Evolutionary conservation across 2,329 filamentous ascomycete genomes (phyloP), one percentile per base, ranked within the genome.

Genomic region (Penicillium thymicola): DNA sequence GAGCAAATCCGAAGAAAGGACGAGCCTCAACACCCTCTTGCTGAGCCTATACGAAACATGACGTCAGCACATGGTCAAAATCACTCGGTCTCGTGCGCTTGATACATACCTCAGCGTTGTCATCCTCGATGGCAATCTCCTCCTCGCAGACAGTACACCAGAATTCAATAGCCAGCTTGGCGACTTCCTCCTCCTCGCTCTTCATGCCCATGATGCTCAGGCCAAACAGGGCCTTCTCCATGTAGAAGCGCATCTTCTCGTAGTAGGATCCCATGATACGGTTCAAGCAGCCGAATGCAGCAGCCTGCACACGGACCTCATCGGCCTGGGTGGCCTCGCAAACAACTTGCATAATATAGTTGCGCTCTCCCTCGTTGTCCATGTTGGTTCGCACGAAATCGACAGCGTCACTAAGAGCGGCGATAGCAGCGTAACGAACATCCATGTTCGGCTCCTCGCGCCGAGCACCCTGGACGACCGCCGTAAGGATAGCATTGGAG

Each of bases 91-190:
- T 18, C 40, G 37, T 59, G 48, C 60, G 44, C 13, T 40, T 56
- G 25, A 47, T 32, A 74, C 78, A 65, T 78, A 89, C 86, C 76
- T 89, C 86, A 63, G 86, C 83, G 75, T 99, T 99, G 76, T 99
- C 94, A 71, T 99, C 94, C 72, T 99, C 94, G 69, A 99, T 97
- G 63, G 89, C 89, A 67, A 97, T 93, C 76, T 99, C 94, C 78
- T 99, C 94, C 75, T 99, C 94, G 76, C 94, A 99, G 47, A 99
- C 94, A n/a, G 94, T 97, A 81, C 93, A 97, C 94, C 94, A 99
- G 80, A 99, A 99, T 75, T 99, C 94, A 65, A 99, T 92, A 37
- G 94, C 94, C 55, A 99, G 83, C 83, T 99, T 99, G 60, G 94
- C 90, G 52, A 99, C 94, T 73, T 99, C 94, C 76, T 99, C 94